Evolutionary conservation across 805 yeast genomes (phyloP).

Genomic region (Kodamaea nitidulidarum): DNA sequence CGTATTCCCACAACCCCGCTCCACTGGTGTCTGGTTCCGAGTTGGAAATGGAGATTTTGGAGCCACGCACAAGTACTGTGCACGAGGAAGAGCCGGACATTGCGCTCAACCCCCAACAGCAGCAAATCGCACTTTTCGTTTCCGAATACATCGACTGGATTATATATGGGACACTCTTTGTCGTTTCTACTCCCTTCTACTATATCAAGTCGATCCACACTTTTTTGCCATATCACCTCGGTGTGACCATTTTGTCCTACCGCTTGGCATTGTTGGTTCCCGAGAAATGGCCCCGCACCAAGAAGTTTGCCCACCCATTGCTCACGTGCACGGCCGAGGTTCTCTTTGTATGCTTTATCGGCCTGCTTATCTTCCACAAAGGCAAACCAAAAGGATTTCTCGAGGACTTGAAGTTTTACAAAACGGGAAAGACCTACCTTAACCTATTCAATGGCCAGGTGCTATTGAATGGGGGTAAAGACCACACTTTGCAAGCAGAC

Average conservation of each 20-base stretch:
- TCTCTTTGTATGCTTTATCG: slow-evolving; percentile 59
- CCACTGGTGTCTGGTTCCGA: not conserved
- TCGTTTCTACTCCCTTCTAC: slow-evolving; percentile 59
- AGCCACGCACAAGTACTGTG: not conserved
- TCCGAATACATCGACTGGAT: slow-evolving; percentile 52
- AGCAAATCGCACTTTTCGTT: slow-evolving; percentile 28
- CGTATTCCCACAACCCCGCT: not conserved
- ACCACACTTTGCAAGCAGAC: slow-evolving; percentile 9
- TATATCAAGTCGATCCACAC: slow-evolving; percentile 46
- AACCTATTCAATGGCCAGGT: slow-evolving; percentile 46
- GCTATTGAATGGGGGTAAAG: slow-evolving; percentile 26
- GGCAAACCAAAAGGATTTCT: slow-evolving; percentile 47
- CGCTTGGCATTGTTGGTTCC: slow-evolving; percentile 47
- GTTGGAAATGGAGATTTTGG: slow-evolving; percentile 1
- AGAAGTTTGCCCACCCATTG: slow-evolving; percentile 66
- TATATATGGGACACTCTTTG: slow-evolving; percentile 43
- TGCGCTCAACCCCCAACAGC: slow-evolving; percentile 18
- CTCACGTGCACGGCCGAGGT: slow-evolving; percentile 61
- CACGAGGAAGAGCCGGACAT: slow-evolving; percentile 9
- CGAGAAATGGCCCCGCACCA: slow-evolving; percentile 38
- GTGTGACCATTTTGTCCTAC: slow-evolving; percentile 56
- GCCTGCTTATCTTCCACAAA: slow-evolving; percentile 46
- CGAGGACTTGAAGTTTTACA: slow-evolving; percentile 49
- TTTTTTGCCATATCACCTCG: slow-evolving; percentile 59
- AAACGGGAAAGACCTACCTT: slow-evolving; percentile 66